phyloP scores from a whole-genome alignment of 2,329 filamentous ascomycete species.

The Talaromyces islandicus region DNA sequence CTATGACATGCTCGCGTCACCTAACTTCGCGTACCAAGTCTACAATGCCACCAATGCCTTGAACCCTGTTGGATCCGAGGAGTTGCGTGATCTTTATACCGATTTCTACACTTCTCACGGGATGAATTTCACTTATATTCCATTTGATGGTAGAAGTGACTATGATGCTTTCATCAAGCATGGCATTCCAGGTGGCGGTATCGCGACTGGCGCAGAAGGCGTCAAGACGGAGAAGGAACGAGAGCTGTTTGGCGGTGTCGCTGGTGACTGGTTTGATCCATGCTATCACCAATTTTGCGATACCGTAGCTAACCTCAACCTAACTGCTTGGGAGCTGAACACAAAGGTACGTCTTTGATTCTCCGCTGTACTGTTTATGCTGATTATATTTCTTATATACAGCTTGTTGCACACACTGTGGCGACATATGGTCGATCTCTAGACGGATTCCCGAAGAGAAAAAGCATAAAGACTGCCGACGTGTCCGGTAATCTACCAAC shows the following conservation, averaged over 20 bases:
- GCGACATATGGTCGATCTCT: conserved; percentile 63
- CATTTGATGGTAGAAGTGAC: conserved; percentile 74
- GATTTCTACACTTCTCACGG: conserved; percentile 59
- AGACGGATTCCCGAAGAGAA: conserved; percentile 57
- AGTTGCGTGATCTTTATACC: conserved; percentile 62
- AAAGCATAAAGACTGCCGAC: conserved; percentile 8
- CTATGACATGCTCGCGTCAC: conserved; percentile 65
- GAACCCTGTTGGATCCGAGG: conserved; percentile 59
- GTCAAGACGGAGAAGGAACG: conserved; percentile 65
- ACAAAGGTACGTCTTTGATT: conserved; percentile 34
- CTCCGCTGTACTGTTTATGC: neutral
- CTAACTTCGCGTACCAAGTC: conserved; percentile 53
- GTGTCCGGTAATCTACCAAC: neutral
- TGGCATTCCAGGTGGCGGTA: conserved; percentile 67
- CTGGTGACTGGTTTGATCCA: conserved; percentile 51
- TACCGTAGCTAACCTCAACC: conserved; percentile 49
- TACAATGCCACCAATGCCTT: conserved; percentile 53
- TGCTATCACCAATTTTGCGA: conserved; percentile 54
- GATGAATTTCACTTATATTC: conserved; percentile 63
- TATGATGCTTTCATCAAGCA: conserved; percentile 70
- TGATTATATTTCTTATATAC: conserved; percentile 4
- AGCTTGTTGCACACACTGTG: conserved; percentile 62
- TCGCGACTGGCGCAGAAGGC: conserved; percentile 72
- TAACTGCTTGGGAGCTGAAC: conserved; percentile 50
- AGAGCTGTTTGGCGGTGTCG: conserved; percentile 63